Percentiles rank a stretch among this genome's conserved stretches.
phyloP scores from a whole-genome alignment of 2,329 filamentous ascomycete species.

The Chaetoscypha palmicola region DNA sequence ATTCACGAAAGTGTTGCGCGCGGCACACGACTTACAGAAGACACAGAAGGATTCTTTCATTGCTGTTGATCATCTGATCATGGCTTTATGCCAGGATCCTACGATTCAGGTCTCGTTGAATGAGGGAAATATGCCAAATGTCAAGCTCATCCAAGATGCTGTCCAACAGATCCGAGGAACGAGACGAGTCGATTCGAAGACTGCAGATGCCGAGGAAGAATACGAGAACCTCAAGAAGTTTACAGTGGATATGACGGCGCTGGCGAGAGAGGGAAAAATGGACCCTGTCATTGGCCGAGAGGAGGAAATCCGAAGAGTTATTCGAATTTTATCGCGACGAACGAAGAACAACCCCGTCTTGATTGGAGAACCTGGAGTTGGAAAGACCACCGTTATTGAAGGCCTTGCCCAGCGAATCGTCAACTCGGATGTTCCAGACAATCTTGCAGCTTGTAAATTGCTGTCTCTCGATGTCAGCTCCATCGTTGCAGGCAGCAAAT shows the following conservation, averaged over 20 bases:
- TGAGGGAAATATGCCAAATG: slow-evolving; percentile 85
- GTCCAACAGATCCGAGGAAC: slow-evolving; percentile 88
- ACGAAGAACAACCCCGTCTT: slow-evolving; percentile 99
- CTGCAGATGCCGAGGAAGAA: slow-evolving; percentile 84
- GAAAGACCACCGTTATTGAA: slow-evolving; percentile 97
- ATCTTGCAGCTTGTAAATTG: slow-evolving; percentile 86
- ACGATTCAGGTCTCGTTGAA: slow-evolving; percentile 66
- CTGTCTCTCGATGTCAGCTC: slow-evolving; percentile 93
- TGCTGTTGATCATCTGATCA: slow-evolving; percentile 90
- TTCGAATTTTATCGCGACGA: slow-evolving; percentile 83
- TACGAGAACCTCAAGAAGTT: slow-evolving; percentile 97
- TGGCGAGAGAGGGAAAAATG: slow-evolving; percentile 95
- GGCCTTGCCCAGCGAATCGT: slow-evolving; percentile 92
- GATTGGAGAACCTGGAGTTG: slow-evolving; percentile 95
- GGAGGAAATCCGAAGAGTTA: slow-evolving; percentile 87
- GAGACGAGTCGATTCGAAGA: slow-evolving; percentile 90
- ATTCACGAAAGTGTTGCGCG: slow-evolving; percentile 74
- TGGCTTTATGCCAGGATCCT: slow-evolving; percentile 71
- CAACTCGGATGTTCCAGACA: slow-evolving; percentile 93
- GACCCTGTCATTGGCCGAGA: slow-evolving; percentile 96
- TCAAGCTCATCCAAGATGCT: slow-evolving; percentile 85
- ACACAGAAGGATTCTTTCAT: slow-evolving; percentile 97
- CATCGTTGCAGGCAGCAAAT: slow-evolving; percentile 95
- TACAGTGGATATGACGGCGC: slow-evolving; percentile 95
- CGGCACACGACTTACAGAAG: slow-evolving; percentile 84